phyloP scores from a whole-genome alignment of 805 yeast species.

The Teunomyces panamensis region DNA sequence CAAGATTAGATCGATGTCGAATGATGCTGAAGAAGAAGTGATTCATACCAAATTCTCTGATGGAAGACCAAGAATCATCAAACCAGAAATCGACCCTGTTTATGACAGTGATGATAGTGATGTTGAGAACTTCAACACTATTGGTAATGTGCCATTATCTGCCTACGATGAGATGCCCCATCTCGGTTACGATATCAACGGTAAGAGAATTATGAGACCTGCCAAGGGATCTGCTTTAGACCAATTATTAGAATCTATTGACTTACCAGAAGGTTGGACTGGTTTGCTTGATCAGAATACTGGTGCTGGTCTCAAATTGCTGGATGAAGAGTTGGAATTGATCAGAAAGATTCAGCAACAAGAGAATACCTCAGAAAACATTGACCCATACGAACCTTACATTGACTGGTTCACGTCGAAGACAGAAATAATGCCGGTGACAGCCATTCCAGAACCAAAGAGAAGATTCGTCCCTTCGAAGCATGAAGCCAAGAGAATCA shows the following conservation, averaged over 20 bases:
- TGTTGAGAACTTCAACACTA: slow-evolving; percentile 73
- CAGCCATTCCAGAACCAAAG: slow-evolving; percentile 95
- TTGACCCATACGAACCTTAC: slow-evolving; percentile 89
- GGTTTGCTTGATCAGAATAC: slow-evolving; percentile 89
- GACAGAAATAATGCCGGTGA: slow-evolving; percentile 83
- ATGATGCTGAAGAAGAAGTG: slow-evolving; percentile 21
- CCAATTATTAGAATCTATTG: slow-evolving; percentile 82
- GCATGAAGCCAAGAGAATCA: slow-evolving; percentile 92
- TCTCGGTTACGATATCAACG: slow-evolving; percentile 94
- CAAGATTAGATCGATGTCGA: slow-evolving; percentile 49
- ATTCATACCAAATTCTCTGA: slow-evolving; percentile 59
- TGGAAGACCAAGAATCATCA: slow-evolving; percentile 73
- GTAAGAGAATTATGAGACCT: slow-evolving; percentile 98
- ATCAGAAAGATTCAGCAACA: slow-evolving; percentile 82
- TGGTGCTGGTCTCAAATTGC: slow-evolving; percentile 78
- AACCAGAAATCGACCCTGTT: slow-evolving; percentile 91
- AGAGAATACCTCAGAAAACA: slow-evolving; percentile 73
- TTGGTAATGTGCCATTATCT: slow-evolving; percentile 88
- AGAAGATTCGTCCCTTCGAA: slow-evolving; percentile 95
- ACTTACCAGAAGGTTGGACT: slow-evolving; percentile 98
- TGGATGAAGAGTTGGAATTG: slow-evolving; percentile 84
- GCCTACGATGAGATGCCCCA: slow-evolving; percentile 98
- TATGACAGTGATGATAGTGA: slow-evolving; percentile 95
- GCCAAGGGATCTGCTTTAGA: slow-evolving; percentile 96
- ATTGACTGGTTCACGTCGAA: slow-evolving; percentile 94